Percentiles rank a stretch among this genome's conserved stretches.
Evolutionary conservation across 441 rosid species (phyloP).

Genomic region (Croton setiger): DNA sequence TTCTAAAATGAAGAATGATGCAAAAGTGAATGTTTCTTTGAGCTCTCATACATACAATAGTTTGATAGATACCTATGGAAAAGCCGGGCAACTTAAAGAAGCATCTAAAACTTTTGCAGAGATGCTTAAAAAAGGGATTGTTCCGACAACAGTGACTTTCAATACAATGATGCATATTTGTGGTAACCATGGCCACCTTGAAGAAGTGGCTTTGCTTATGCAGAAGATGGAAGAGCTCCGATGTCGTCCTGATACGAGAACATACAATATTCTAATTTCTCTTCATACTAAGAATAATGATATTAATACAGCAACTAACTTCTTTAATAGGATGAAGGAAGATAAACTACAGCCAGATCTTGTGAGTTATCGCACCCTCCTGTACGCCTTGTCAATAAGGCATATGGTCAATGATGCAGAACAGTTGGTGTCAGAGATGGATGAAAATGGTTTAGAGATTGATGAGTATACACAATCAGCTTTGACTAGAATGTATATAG

Average conservation of each 20-base stretch:
- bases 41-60: constrained; percentile 67
- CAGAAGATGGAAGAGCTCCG: constrained; percentile 65
- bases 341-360: constrained; percentile 61
- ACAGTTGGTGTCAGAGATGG: constrained; percentile 64
- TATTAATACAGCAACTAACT: constrained; percentile 47
- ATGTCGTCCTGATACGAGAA: constrained; percentile 75
- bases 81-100: constrained; percentile 61
- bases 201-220: constrained; percentile 59
- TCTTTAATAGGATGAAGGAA: constrained; percentile 65
- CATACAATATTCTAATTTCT: constrained; percentile 78
- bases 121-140: constrained; percentile 67
- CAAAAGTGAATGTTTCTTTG: constrained; percentile 33
- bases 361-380: constrained; percentile 79
- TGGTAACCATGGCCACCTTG: constrained; percentile 62
- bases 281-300: constrained; percentile 63
- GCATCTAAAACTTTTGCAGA: constrained; percentile 54
- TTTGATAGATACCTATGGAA: constrained; percentile 40
- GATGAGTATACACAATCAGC: constrained; percentile 92
- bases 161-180: constrained; percentile 82
- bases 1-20: constrained; percentile 14
- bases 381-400: constrained; percentile 82
- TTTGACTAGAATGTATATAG: constrained; percentile 80
- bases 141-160: constrained; percentile 79
- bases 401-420: constrained; percentile 74
- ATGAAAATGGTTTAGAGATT: constrained; percentile 51